Evolutionary conservation across 2,329 filamentous ascomycete genomes (phyloP), one percentile per base, ranked within the genome.

Genomic region (Monosporascus cannonballus): DNA sequence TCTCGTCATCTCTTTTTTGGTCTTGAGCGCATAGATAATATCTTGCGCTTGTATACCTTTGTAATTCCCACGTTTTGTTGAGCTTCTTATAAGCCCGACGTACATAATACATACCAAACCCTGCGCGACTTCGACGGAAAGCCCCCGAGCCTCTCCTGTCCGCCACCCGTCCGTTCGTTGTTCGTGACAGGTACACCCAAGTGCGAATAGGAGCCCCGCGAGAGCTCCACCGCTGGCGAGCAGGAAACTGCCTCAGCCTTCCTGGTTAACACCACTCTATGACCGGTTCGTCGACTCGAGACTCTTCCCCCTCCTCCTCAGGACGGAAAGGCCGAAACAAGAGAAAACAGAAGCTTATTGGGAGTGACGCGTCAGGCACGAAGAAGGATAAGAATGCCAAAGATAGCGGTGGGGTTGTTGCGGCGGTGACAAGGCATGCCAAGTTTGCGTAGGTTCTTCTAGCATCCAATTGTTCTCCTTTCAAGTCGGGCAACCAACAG

Each of bases 371-470:
- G 56, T 51, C 63, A 67, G 67, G 61, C 59, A 61, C 64, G 61
- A 69, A 66, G 66, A 67, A 68, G 62, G 65, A 67, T 36, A 67
- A 64, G 56, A 62, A 69, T 66, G 65, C 53, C 52, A 69, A 66
- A 67, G 67, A 68, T 50, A 61, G 56, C 56, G 66, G 66, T 58
- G 66, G 67, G 47, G 65, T 68, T 54, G 59, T 67, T 45, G 65
- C 65, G 37, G 67, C 67, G 64, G 65, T 69, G 63, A 68, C 66
- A n/a, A 68, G 57, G 59, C 64, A 69, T 60, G 64, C 64, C 54
- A 67, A 65, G 58, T 63, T 68, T 56, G 42, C 65, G 66, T 68
- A 64, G 20, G 66, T 65, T 47, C 48, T 34, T 34, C 30, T 14
- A 34, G 30, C 30, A 34, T 4, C 30, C 30, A 5, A 34, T 2